Percentiles rank a stretch among this genome's conserved stretches.
Evolutionary conservation across 1,284 basidiomycete genomes (phyloP).

Genomic region (Ganoderma lingzhi): DNA sequence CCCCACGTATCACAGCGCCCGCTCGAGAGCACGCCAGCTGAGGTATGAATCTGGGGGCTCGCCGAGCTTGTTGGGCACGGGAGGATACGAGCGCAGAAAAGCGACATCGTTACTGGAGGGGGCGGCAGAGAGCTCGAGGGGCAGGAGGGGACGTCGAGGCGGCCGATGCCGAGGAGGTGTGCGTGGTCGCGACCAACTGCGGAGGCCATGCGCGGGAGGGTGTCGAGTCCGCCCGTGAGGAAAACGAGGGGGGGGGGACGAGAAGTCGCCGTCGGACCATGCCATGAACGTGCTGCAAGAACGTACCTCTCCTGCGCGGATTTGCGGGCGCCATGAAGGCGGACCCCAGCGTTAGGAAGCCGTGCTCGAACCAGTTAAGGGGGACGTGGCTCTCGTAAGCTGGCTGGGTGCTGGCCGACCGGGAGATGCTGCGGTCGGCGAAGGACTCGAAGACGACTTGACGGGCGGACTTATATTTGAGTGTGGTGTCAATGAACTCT

Average conservation of each 20-base stretch:
- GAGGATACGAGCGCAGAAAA: conserved; percentile 22
- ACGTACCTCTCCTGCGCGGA: conserved; percentile 86
- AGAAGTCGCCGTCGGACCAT: conserved; percentile 15
- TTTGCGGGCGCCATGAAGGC: conserved; percentile 86
- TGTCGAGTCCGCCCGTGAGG: conserved; percentile 83
- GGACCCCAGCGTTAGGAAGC: conserved; percentile 87
- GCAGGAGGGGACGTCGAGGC: conserved; percentile 68
- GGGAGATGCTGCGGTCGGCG: conserved; percentile 56
- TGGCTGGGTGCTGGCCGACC: conserved; percentile 37
- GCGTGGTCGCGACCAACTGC: conserved; percentile 66
- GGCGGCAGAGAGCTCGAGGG: conserved; percentile 29
- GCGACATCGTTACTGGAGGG: neutral
- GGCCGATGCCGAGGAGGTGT: conserved; percentile 82
- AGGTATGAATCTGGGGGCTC: conserved; percentile 13
- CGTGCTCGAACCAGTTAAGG: conserved; percentile 82
- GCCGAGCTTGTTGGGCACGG: conserved; percentile 21
- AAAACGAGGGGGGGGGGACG: conserved; percentile 65
- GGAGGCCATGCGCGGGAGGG: conserved; percentile 63
- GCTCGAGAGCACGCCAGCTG: conserved; percentile 27
- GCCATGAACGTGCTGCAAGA: conserved; percentile 5
- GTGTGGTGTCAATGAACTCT: conserved; percentile 41
- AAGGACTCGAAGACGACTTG: conserved; percentile 72
- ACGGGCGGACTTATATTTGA: conserved; percentile 45
- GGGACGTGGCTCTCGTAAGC: conserved; percentile 85
- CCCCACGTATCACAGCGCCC: conserved; percentile 20